Percentiles rank a stretch among this genome's conserved stretches.
phyloP scores from a whole-genome alignment of 305 asterid species.

The Fraxinus greggii region DNA sequence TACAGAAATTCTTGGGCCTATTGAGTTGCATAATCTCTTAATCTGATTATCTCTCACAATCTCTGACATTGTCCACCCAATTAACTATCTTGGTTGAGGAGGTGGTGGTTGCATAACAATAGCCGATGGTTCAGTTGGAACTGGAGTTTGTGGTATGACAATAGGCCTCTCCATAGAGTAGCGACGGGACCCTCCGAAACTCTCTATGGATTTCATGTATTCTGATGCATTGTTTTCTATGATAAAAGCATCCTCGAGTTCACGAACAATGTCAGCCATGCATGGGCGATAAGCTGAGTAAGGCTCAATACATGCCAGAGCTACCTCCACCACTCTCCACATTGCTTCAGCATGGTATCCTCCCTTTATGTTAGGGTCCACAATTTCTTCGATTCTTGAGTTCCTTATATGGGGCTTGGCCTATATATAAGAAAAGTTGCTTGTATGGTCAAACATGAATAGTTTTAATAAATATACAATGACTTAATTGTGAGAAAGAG shows the following conservation, averaged over 20 bases:
- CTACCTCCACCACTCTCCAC: slow-evolving; percentile 93
- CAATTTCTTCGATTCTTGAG: slow-evolving; percentile 60
- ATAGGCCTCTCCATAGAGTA: slow-evolving; percentile 63
- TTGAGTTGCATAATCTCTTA: slow-evolving; percentile 1
- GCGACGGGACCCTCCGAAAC: slow-evolving; percentile 67
- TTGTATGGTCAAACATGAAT: slow-evolving; percentile 6
- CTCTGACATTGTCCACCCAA: slow-evolving; percentile 9
- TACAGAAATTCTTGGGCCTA: background rate
- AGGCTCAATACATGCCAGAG: slow-evolving; percentile 79
- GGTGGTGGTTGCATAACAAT: slow-evolving; percentile 54
- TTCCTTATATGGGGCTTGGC: slow-evolving; percentile 77
- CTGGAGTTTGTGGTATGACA: slow-evolving; percentile 48
- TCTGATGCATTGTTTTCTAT: slow-evolving; percentile 72
- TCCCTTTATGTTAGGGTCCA: slow-evolving; percentile 53
- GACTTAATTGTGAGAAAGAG: background rate
- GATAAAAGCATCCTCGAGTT: slow-evolving; percentile 79
- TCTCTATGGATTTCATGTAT: slow-evolving; percentile 68
- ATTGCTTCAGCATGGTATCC: slow-evolving; percentile 60
- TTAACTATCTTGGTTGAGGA: slow-evolving; percentile 58
- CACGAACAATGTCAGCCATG: slow-evolving; percentile 76
- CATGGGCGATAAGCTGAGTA: slow-evolving; percentile 76
- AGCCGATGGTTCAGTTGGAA: slow-evolving; percentile 41
- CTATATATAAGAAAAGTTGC: slow-evolving; percentile 32
- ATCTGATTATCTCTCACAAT: background rate
- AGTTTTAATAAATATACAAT: background rate